A percentile compares a stretch with the other conserved stretches of the same genome.
Evolutionary conservation across 805 yeast genomes (phyloP).

Genomic region (Metschnikowia dekortorum): DNA sequence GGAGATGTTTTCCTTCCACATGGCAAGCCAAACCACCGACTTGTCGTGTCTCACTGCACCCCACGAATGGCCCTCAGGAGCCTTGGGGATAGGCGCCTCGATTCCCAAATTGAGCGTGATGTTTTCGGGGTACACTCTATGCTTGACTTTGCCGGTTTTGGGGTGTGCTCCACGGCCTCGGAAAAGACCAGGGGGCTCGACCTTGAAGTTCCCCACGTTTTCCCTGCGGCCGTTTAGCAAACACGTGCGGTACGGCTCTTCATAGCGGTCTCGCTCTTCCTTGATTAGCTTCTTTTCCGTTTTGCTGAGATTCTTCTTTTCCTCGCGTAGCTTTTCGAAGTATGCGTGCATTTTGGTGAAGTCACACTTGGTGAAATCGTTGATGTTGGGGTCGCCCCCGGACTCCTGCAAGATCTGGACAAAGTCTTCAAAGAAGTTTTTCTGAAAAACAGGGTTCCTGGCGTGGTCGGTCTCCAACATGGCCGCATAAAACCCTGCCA

Average conservation of each 20-base stretch:
- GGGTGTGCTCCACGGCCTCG: slow-evolving; percentile 98
- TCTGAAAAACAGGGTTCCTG: slow-evolving; percentile 77
- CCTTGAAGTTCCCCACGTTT: slow-evolving; percentile 87
- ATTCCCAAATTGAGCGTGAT: slow-evolving; percentile 77
- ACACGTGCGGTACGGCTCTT: slow-evolving; percentile 80
- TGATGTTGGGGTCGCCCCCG: slow-evolving; percentile 48
- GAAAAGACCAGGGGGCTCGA: slow-evolving; percentile 95
- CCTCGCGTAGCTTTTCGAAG: slow-evolving; percentile 66
- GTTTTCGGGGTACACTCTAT: slow-evolving; percentile 85
- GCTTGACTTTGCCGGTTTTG: slow-evolving; percentile 85
- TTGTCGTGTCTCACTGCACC: slow-evolving; percentile 85
- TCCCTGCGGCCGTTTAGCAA: slow-evolving; percentile 81
- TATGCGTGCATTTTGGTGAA: slow-evolving; percentile 68
- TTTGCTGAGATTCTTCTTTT: slow-evolving; percentile 60
- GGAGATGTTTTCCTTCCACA: slow-evolving; percentile 93
- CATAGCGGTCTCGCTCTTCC: slow-evolving; percentile 66
- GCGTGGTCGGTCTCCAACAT: slow-evolving; percentile 86
- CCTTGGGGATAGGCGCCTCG: slow-evolving; percentile 67
- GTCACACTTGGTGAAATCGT: slow-evolving; percentile 66
- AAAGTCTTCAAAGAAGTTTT: slow-evolving; percentile 84
- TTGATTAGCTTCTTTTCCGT: slow-evolving; percentile 75
- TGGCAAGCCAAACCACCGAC: slow-evolving; percentile 92
- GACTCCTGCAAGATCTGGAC: slow-evolving; percentile 57
- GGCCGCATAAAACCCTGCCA: slow-evolving; percentile 92
- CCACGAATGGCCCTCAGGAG: slow-evolving; percentile 90